These are phyloP conservation scores for Echria macrotheca DNA, from an alignment of 495 filamentous ascomycete species.

Conservation along the genomic window DNA sequence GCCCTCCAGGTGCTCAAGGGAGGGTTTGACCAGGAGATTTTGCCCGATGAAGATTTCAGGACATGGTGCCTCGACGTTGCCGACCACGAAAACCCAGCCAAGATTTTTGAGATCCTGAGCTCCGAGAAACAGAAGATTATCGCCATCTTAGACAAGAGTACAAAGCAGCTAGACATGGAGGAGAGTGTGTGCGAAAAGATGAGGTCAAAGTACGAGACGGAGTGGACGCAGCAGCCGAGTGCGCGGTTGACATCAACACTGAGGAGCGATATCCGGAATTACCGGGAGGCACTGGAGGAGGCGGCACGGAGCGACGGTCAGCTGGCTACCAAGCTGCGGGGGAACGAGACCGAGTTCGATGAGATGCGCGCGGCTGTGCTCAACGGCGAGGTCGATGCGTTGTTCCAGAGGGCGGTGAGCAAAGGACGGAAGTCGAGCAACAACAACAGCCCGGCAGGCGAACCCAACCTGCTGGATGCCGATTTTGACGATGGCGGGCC, in stretches of 20 bases:
- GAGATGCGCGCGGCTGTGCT: constrained; percentile 92
- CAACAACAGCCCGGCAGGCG: constrained; percentile 56
- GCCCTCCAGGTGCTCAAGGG: constrained; percentile 90
- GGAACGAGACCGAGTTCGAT: constrained; percentile 82
- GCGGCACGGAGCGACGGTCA: constrained; percentile 84
- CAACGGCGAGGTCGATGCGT: constrained; percentile 78
- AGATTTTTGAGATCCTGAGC: constrained; percentile 71
- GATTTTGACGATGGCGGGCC: constrained; percentile 75
- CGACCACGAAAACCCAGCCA: constrained; percentile 65
- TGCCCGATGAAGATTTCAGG: constrained; percentile 84
- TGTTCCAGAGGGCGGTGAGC: constrained; percentile 76
- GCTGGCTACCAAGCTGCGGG: constrained; percentile 73
- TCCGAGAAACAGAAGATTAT: constrained; percentile 70
- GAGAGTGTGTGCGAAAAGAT: constrained; percentile 99
- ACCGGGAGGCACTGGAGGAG: constrained; percentile 82
- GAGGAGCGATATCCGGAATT: constrained; percentile 77
- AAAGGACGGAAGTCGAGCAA: constrained; percentile 53
- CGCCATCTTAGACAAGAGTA: constrained; percentile 66
- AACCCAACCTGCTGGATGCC: constrained; percentile 81
- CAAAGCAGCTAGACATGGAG: constrained; percentile 87
- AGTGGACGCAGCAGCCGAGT: constrained; percentile 97
- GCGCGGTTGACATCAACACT: constrained; percentile 81
- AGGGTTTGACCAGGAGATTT: constrained; percentile 83
- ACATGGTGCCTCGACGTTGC: constrained; percentile 90
- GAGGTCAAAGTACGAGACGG: constrained; percentile 91